Evolutionary conservation across 1,139 yeast species (phyloP).

Genomic region (Candida freyschussii): DNA sequence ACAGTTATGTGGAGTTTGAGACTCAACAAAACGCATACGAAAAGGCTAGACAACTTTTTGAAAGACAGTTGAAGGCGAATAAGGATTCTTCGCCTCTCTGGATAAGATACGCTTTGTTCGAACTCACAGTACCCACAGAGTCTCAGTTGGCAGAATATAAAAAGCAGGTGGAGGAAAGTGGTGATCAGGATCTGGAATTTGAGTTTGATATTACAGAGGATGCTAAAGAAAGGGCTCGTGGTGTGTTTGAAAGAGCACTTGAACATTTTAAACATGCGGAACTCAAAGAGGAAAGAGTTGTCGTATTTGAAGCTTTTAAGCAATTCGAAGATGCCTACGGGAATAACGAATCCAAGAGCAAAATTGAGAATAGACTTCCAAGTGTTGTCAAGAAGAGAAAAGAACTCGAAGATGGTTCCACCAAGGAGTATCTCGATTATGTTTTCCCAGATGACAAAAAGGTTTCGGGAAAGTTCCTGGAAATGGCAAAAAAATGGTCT

Average conservation of each 20-base stretch:
- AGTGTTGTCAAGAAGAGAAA: conserved; percentile 45
- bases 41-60: conserved; percentile 51
- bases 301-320: conserved; percentile 58
- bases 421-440: conserved; percentile 58
- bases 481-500: conserved; percentile 61
- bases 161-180: conserved; percentile 31
- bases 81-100: conserved; percentile 43
- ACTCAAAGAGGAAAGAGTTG: conserved; percentile 43
- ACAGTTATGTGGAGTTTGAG: conserved; percentile 51
- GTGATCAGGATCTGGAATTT: conserved; percentile 45
- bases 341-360: conserved; percentile 31
- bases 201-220: conserved; percentile 45
- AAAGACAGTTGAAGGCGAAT: conserved; percentile 35
- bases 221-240: conserved; percentile 49
- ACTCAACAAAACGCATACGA: conserved; percentile 55
- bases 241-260: conserved; percentile 54
- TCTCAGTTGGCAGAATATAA: conserved; percentile 40
- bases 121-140: conserved; percentile 58
- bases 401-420: conserved; percentile 40
- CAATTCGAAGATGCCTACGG: conserved; percentile 70
- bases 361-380: conserved; percentile 51
- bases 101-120: conserved; percentile 70
- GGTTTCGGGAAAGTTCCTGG: conserved; percentile 47
- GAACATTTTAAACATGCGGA: conserved; percentile 35
- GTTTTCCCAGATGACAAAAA: conserved; percentile 61